Base-by-base conservation (phyloP, 1,139 yeast species). In the Zygosaccharomyces sapae region DNA sequence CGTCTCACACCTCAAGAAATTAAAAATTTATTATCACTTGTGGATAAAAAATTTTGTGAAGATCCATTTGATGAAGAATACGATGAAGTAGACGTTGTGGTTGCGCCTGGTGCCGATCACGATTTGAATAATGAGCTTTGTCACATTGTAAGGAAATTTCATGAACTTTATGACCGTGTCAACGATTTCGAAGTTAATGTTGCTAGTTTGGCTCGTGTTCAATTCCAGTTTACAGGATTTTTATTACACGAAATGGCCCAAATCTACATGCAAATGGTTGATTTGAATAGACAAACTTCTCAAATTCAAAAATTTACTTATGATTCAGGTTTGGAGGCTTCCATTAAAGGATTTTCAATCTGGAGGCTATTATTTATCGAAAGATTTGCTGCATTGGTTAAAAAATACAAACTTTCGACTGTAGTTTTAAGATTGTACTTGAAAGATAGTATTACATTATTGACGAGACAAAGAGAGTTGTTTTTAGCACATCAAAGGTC, bases 111-210 rank as follows among this genome's bases (percentile, higher is more conserved):
- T 10, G 67, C 62, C 6, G 56, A 55, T 25, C 46, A 49, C 2
- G 61, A 56, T 35, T 45, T 64, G 27, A 65, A 65, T 40, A 54
- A 57, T 33, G 67, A 65, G 46, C 47, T 63, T 24, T 61, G 66
- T 34, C 66, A 63, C 37, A 54, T 64, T 43, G 59, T 62, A 1
- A 52, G 65, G 42, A 62, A 57, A 44, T 59, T 56, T 38, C 66
- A 62, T 43, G 62, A 61, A 36, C 38, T 65, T 12, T 60, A 61
- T 47, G 67, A 64, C 40, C 56, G 65, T 12, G 57, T 63, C 3
- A 59, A 61, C 38, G 69, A 65, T 47, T 65, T 65, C 50, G 68
- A 65, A 47, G 67, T 62, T 1, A 65, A 65, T 41, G 67, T 65
- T 12, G 65, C 68, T 13, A 64, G 68, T 48, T 52, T 65, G 39